Evolutionary conservation across 768 basidiomycete species (phyloP), one percentile per base, ranked within the genome.

Genomic region (Clathrus columnatus): DNA sequence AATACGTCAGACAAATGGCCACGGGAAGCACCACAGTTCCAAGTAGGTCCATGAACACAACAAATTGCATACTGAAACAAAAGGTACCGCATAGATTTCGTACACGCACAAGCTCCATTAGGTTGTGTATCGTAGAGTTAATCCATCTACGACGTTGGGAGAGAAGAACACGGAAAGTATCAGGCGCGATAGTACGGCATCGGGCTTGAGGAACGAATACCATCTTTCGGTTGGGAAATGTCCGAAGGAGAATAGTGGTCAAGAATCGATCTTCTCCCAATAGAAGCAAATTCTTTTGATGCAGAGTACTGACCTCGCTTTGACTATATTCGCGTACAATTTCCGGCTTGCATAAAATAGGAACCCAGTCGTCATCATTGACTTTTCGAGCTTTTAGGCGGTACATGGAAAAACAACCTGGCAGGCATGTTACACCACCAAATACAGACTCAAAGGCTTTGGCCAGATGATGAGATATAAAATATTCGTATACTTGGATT

Each of bases 351-450:
- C 89, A 83, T 65, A 99, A 89, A 59, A 99, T 82, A 4, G 96
- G 96, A 21, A 99, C 79, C 96, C 96, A 99, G 64, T 99, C 96
- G 59, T 94, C 91, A 51, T 93, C 94, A 20, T 78, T 78, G 17
- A 80, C 68, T 65, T 86, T 91, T 52, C 96, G 81, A 7, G 93
- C 94, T 69, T 99, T 99, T 66, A 99, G 77, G 51, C 96, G 79
- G 72, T 98, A 98, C 95, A 99, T 99, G 51, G 93, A 96, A 74
- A 99, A 99, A 70, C 96, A 99, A n/a, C 96, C 96, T 0, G 96
- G 96, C 26, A 98, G 75, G 75, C 96, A 99, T 11, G 96, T 93
- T 56, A 99, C 96, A 81, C 96, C 96, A 65, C 96, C 96, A 64
- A 99, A 98, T 23, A 96, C 92, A 20, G 96, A 93, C 69, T 99